Evolutionary conservation across 2,329 filamentous ascomycete species (phyloP), one percentile per base, ranked within the genome.

Genomic region (Aspergillus costaricaensis): DNA sequence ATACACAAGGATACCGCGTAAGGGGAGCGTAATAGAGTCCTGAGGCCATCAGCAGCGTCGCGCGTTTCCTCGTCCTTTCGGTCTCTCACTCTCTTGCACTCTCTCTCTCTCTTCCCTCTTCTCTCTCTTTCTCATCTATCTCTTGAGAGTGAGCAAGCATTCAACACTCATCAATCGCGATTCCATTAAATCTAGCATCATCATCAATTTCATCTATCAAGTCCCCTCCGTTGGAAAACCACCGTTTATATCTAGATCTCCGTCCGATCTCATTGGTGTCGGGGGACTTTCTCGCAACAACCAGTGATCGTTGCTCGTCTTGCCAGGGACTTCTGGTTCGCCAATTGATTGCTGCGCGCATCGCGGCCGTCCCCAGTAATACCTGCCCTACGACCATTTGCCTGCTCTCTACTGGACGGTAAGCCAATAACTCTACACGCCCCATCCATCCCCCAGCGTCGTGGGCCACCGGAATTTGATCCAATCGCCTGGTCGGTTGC

Each of bases 251-350:
- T 38, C 25, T 30, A 30, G 47, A 50, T 50, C 44, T 54, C 59
- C 48, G 57, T 58, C 41, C 43, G 38, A 58, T 56, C 58, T 59
- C 56, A 63, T 65, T 67, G 64, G 64, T 56, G 58, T 62, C 63
- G 56, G 62, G 59, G 36, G 43, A 55, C 30, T 48, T 48, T 54
- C 44, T 60, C 57, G 44, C 59, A 59, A 67, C 59, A 64, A 56
- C 65, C 66, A 68, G 65, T 67, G 66, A 68, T 65, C 65, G 62
- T 60, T 49, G 23, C 62, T 58, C 63, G 53, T 59, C 60, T 57
- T 61, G 69, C 57, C 61, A 68, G 64, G 64, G 59, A 68, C 66
- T 64, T 74, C 68, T 76, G 73, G 74, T 76, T 76, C 74, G 74
- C 70, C 74, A 75, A 76, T 76, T 75, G 70, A 66, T 62, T 66